Evolutionary conservation across 768 basidiomycete species (phyloP).

Genomic region (Paxillus rubicundulus): DNA sequence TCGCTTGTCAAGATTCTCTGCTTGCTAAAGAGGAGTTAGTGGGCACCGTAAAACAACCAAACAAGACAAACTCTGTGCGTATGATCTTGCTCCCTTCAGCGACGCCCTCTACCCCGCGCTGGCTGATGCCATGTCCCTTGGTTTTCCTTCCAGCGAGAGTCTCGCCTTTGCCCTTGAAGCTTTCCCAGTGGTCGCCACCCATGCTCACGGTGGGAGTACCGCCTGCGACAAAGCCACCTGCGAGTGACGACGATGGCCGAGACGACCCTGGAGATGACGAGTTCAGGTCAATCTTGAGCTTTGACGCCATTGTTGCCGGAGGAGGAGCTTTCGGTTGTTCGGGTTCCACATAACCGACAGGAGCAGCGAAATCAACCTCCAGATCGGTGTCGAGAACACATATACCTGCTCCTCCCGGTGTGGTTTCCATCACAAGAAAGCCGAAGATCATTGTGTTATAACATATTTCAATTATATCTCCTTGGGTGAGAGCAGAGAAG

Average conservation of each 20-base stretch:
- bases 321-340: conserved; percentile 80
- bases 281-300: conserved; percentile 90
- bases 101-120: conserved; percentile 78
- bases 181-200: conserved; percentile 85
- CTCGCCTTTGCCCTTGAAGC: conserved; percentile 94
- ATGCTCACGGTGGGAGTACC: conserved; percentile 61
- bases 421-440: conserved; percentile 91
- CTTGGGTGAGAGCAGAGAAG: conserved; percentile 88
- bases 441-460: conserved; percentile 97
- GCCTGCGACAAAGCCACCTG: conserved; percentile 58
- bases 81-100: conserved; percentile 83
- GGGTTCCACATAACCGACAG: conserved; percentile 93
- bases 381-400: conserved; percentile 92
- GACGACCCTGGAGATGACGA: conserved; percentile 85
- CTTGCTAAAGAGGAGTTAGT: conserved; percentile 50
- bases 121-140: conserved; percentile 90
- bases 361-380: conserved; percentile 95
- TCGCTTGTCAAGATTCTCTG: conserved; percentile 82
- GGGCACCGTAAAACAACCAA: not conserved
- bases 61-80: conserved; percentile 74
- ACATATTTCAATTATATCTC: conserved; percentile 97
- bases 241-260: conserved; percentile 71
- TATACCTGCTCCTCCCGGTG: conserved; percentile 85
- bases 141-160: conserved; percentile 88
- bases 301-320: conserved; percentile 91